A percentile compares a stretch with the other conserved stretches of the same genome.
phyloP scores from a whole-genome alignment of 2,329 filamentous ascomycete species.

The Colletotrichum karsti region DNA sequence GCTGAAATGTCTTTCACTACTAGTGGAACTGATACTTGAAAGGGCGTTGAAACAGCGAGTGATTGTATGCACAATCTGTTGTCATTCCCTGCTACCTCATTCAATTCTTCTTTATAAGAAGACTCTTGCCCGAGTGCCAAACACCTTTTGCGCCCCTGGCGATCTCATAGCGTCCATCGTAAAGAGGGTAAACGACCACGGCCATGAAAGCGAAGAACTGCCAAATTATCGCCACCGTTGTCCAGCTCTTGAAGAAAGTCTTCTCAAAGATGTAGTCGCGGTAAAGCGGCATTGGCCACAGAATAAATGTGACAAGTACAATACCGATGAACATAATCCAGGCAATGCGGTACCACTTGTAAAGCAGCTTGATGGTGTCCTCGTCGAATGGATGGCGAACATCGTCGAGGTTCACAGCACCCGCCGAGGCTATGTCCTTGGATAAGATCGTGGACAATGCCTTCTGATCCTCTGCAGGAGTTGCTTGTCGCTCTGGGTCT shows the following conservation, averaged over 20 bases:
- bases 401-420: background rate
- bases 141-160: background rate
- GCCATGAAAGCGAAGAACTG: slow-evolving; percentile 1
- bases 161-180: slow-evolving; percentile 2
- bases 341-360: background rate
- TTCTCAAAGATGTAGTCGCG: slow-evolving; percentile 58
- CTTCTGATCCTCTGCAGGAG: background rate
- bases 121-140: background rate
- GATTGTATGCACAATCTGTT: too few species aligned
- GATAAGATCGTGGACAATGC: background rate
- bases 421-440: background rate
- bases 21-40: too few species aligned
- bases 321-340: background rate
- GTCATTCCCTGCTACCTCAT: too few species aligned
- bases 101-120: too few species aligned
- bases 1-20: too few species aligned
- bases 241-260: slow-evolving; percentile 58
- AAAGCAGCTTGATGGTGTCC: background rate
- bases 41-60: too few species aligned
- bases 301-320: background rate
- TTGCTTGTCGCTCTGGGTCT: background rate
- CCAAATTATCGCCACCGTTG: slow-evolving; percentile 60
- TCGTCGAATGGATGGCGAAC: background rate
- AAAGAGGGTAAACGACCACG: background rate
- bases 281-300: slow-evolving; percentile 66